These are phyloP conservation scores for Conidiobolus incongruus DNA, from an alignment of 371 early-diverging fungal species.

Conservation along the genomic window DNA sequence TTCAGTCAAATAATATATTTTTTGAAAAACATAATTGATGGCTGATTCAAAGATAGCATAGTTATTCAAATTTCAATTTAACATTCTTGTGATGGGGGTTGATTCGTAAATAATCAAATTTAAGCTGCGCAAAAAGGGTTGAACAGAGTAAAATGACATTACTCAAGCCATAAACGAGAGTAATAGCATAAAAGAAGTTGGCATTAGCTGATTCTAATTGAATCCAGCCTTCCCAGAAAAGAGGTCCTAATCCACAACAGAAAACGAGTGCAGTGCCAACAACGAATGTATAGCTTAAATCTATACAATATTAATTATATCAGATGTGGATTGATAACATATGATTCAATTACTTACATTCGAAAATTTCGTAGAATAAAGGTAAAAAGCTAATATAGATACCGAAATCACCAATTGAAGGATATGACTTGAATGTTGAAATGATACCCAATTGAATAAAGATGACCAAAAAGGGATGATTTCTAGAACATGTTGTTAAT, in stretches of 20 bases:
- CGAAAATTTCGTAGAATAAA: constrained; percentile 55
- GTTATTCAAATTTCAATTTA: no score
- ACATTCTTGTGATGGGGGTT: neutral
- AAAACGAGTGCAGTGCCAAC: constrained; percentile 20
- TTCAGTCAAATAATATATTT: no score
- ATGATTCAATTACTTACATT: constrained; percentile 31
- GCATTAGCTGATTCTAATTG: constrained; percentile 87
- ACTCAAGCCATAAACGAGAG: constrained; percentile 66
- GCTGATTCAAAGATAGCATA: no score
- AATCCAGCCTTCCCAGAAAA: constrained; percentile 87
- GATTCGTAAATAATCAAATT: constrained; percentile 7
- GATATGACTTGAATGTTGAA: constrained; percentile 78
- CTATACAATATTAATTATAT: neutral
- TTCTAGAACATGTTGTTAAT: constrained; percentile 11
- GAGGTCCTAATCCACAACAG: constrained; percentile 55
- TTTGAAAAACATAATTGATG: no score
- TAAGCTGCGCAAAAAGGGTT: constrained; percentile 34
- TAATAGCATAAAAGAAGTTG: constrained; percentile 92
- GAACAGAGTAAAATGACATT: constrained; percentile 64
- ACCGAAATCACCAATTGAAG: constrained; percentile 61
- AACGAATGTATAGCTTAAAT: neutral
- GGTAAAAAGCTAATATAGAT: constrained; percentile 60
- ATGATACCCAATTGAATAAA: constrained; percentile 42
- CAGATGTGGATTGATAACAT: neutral
- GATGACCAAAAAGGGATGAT: constrained; percentile 55